Evolutionary conservation across 2,329 filamentous ascomycete genomes (phyloP), one percentile per base, ranked within the genome.

Genomic region (Ophiognomonia clavigignenti-juglandacearum): DNA sequence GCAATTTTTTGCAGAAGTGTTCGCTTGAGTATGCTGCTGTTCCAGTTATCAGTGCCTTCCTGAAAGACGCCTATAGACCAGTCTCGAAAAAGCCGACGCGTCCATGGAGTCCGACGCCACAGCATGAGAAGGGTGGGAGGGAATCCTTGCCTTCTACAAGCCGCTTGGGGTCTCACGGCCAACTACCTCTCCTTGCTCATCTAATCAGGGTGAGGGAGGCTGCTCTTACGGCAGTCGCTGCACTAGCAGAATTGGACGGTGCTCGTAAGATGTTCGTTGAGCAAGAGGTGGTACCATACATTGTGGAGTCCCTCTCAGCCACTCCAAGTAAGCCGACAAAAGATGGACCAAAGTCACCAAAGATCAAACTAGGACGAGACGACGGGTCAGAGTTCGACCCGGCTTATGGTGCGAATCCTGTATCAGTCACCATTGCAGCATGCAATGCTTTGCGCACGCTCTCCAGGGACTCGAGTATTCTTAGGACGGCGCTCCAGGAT

Each of bases 401-500:
- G 4, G 72, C 78, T 11, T 86, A 86, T 56, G 89, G 88, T 3
- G 66, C 62, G 22, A 96, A 97, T 57, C 84, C 90, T 2, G 74
- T 81, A 7, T 70, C 80, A 4, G 91, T 96, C 19, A 74, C 97
- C 19, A 76, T 95, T 45, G 90, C 91, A 18, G 92, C 89, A 1
- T 96, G 91, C 61, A 84, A 88, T 59, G 83, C 87, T 22, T 79
- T 90, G 23, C 79, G 88, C 53, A 87, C 90, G 62, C 72, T 97
- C 39, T 88, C 89, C 3, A 81, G 93, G 35, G 96, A 90, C 1
- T 85, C 96, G 19, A 87, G 81, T 61, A 83, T 92, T 36, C 69
- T 97, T 16, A 75, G 93, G 41, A 97, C 93, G 3, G 86, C 85
- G 42, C 70, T 98, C 39, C 88, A 96, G 48, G 93, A 98, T 64